These are phyloP conservation scores for Digitaria exilis DNA, from an alignment of 202 grass and related monocot genomes.

Conservation along the genomic window DNA sequence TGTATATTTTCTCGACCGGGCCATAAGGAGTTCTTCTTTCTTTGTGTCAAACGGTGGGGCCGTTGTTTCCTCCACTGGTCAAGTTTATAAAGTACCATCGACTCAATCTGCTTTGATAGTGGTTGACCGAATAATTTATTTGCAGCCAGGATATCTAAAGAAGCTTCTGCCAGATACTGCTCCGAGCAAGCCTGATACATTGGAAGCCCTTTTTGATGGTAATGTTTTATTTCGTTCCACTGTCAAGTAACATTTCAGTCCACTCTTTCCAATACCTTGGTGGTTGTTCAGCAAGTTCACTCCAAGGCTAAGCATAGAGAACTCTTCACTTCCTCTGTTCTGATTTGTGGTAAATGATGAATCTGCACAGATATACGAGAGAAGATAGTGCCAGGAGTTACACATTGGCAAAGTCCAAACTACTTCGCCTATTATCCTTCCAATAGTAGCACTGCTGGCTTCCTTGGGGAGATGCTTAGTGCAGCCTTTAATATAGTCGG, in stretches of 20 bases:
- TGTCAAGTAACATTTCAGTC: background rate
- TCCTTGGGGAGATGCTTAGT: constrained; percentile 89
- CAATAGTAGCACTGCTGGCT: constrained; percentile 83
- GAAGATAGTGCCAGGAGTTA: constrained; percentile 68
- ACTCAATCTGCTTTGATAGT: background rate
- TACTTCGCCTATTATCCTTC: constrained; percentile 71
- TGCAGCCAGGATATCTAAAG: constrained; percentile 78
- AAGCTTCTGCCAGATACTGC: constrained; percentile 70
- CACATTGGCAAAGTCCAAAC: constrained; percentile 85
- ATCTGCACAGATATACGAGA: constrained; percentile 53
- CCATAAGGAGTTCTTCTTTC: too few species aligned
- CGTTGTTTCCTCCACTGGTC: too few species aligned
- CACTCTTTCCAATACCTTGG: background rate
- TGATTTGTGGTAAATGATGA: constrained; percentile 16
- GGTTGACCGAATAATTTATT: constrained; percentile 16
- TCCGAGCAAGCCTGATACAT: constrained; percentile 54
- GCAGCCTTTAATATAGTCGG: constrained; percentile 79
- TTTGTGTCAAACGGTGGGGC: too few species aligned
- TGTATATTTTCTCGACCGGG: too few species aligned
- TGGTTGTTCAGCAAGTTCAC: background rate
- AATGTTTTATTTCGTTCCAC: constrained; percentile 2
- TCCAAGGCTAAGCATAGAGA: background rate
- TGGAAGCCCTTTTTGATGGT: constrained; percentile 71
- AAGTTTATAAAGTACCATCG: background rate
- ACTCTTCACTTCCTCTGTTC: constrained; percentile 1